Conservation (phyloP, 768 basidiomycete genomes). For the Cystobasidium onofrii region DNA sequence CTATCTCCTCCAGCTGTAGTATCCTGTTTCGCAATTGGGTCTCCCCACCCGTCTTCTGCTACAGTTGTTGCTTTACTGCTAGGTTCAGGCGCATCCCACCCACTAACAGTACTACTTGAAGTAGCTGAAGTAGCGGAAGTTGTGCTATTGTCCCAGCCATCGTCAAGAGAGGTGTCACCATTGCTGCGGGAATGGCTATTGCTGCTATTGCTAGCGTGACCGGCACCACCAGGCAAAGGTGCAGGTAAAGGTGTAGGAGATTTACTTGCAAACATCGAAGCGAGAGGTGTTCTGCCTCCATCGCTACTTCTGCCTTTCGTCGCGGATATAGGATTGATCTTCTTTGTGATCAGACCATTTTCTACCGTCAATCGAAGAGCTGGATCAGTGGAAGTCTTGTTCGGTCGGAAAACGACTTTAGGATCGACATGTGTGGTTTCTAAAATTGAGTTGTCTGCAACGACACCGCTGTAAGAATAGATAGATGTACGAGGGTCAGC, state of each 20-base stretch:
- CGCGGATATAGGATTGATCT: neutral
- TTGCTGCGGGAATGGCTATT: neutral
- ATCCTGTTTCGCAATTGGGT: neutral
- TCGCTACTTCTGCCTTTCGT: neutral
- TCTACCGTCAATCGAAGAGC: neutral
- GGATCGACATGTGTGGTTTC: neutral
- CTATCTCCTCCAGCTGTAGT: neutral
- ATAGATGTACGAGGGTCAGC: neutral
- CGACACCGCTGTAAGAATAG: neutral
- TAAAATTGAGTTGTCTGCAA: neutral
- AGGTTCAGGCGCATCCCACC: neutral
- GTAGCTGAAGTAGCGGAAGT: neutral
- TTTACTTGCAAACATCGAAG: conserved; percentile 4
- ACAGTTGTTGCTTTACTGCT: neutral
- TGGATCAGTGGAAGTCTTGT: neutral
- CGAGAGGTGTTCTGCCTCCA: neutral
- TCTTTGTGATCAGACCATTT: neutral
- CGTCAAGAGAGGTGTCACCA: neutral
- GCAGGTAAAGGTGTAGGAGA: neutral
- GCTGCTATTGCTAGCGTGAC: neutral
- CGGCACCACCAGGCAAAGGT: neutral
- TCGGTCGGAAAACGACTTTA: neutral
- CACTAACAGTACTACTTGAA: neutral
- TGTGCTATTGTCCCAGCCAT: neutral
- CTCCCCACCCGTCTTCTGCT: neutral